Base-by-base conservation (phyloP, 352 stramenopile genomes). In the Pythium angustatum region DNA sequence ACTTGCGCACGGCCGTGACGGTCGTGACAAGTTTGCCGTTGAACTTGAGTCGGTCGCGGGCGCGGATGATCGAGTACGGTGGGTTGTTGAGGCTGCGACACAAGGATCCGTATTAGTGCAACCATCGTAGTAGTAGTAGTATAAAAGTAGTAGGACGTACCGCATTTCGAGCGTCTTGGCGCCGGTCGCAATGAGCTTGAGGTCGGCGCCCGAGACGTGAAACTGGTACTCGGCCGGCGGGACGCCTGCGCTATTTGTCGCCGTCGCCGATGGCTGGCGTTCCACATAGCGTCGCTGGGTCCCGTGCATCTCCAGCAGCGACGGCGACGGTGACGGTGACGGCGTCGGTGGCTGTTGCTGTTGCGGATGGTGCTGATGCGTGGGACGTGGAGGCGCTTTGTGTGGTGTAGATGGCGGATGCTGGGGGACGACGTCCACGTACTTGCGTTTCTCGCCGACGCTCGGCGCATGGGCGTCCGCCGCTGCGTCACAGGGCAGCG, bases 51-150 rank as follows among this genome's bases (percentile, higher is more conserved):
- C 76, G 76, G 57, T 91, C 83, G 64, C 85, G 81, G 15, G 69
- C 68, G 43, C 74, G 83, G 55, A 91, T 91, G 68, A 88, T 83
- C 5, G 78, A 87, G 49, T 91, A 91, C 31, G 83, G 83, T 14
- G 75, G 67, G 26, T 73, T 76, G 43, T 91, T 90, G 19, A 91
- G 68, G 30, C 79, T 87, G 36, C 33, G 33, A 38, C 33, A 38
- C 33, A 14, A 7, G 8, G 14, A 38, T 7, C 33, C 33, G 14
- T 14, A 26, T 4, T 15, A 2, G 19, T 11, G 17, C 40, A 43
- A 43, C 40, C 19, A 45, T 5, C 3, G 3, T 4, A 45, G n/a
- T n/a, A n/a, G n/a, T n/a, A n/a, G n/a, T n/a, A n/a, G 21, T 27
- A 41, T 2, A 30, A 10, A 5, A 26, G 27, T 8, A 26, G 28